Percentiles rank a stretch among this genome's conserved stretches.
Evolutionary conservation across 768 basidiomycete species (phyloP).

Genomic region (Tylopilus rubrobrunneus): DNA sequence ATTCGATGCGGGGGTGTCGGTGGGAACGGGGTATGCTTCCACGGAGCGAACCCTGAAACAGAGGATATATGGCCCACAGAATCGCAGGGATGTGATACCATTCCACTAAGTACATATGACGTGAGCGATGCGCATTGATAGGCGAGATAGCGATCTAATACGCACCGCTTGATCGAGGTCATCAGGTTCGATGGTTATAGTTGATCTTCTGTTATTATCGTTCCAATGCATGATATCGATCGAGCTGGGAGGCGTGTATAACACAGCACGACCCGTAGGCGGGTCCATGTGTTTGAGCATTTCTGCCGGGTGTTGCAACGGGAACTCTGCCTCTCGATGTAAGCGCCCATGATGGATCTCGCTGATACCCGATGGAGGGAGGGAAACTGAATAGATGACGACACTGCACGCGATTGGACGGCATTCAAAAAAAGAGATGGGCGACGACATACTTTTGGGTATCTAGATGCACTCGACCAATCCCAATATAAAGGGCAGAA

Average conservation of each 20-base stretch:
- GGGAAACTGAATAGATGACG: conserved; percentile 10
- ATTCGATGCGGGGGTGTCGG: too few relatives aligned
- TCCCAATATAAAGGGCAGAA: too few relatives aligned
- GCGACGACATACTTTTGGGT: conserved; percentile 10
- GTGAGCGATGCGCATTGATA: too few relatives aligned
- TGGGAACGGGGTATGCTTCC: too few relatives aligned
- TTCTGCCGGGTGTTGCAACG: conserved; percentile 10
- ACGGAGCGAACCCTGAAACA: too few relatives aligned
- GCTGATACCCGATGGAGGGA: neutral
- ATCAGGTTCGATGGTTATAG: too few relatives aligned
- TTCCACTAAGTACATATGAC: too few relatives aligned
- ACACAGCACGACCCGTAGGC: conserved; percentile 27
- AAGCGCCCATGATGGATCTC: neutral
- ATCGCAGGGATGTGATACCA: too few relatives aligned
- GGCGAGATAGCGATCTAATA: too few relatives aligned
- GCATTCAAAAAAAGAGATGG: neutral
- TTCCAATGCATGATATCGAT: conserved; percentile 12
- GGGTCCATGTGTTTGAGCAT: conserved; percentile 37
- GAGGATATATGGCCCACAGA: too few relatives aligned
- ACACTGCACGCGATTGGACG: conserved; percentile 3
- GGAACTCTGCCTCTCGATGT: conserved; percentile 12
- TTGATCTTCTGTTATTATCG: too few relatives aligned
- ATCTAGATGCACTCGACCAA: neutral
- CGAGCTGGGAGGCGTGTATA: conserved; percentile 24
- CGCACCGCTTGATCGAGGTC: too few relatives aligned